Conservation (phyloP, 108 stramenopile genomes). For the Nitzschia sp. region DNA sequence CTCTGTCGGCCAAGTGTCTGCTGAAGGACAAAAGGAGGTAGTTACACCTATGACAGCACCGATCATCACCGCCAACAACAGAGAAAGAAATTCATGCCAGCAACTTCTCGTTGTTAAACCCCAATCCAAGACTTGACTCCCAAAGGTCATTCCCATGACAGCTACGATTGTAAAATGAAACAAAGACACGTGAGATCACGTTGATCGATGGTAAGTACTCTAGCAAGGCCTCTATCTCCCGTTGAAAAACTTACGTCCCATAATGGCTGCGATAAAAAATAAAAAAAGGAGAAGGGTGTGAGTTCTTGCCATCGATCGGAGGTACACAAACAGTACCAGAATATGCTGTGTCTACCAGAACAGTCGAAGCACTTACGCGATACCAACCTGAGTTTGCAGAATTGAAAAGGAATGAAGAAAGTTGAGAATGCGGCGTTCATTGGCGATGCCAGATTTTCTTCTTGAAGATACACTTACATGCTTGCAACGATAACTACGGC, state of each 20-base stretch:
- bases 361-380: slow-evolving; percentile 26
- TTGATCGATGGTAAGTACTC: no score
- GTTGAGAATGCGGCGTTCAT: no score
- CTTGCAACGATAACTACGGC: slow-evolving; percentile 76
- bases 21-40: slow-evolving; percentile 32
- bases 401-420: no score
- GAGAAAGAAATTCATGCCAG: slow-evolving; percentile 57
- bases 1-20: slow-evolving; percentile 66
- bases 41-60: slow-evolving; percentile 48
- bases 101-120: slow-evolving; percentile 49
- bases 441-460: no score
- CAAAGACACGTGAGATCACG: no score
- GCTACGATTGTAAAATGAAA: no score
- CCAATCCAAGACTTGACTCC: slow-evolving; percentile 61
- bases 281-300: background rate
- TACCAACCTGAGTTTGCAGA: no score
- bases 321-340: no score
- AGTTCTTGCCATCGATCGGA: background rate
- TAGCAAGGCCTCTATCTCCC: no score
- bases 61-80: slow-evolving; percentile 61
- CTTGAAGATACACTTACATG: no score
- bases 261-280: slow-evolving; percentile 43
- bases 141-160: slow-evolving; percentile 64
- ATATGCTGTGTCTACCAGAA: background rate
- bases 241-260: no score